Base-by-base conservation (phyloP, 805 yeast species). In the Hanseniaspora guilliermondii region DNA sequence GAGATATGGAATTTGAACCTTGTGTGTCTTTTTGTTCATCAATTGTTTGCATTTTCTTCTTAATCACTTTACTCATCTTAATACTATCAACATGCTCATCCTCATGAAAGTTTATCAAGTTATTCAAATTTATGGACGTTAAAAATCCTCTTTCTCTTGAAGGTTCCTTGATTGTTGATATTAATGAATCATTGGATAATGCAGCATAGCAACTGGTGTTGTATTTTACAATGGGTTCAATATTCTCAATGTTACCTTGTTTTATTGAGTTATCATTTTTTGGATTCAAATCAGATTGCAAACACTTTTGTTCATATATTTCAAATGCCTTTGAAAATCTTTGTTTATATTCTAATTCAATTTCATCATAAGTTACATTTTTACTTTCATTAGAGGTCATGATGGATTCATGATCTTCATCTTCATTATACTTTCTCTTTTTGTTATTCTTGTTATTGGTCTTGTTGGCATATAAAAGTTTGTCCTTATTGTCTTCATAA, bases 1-100 rank as follows among this genome's bases (percentile, higher is more conserved):
- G 14, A 2, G 55, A 52, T 17, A 52, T 39, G 3, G 33, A 25
- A 9, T 32, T 30, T 22, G 3, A 24, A 5, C 8, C 38, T 25
- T 9, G 35, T 16, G 11, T 4, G 5, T n/a, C 25, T 36, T 6
- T 36, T 42, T 21, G 22, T 32, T 40, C 17, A 25, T 27, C 47
- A 40, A 6, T 12, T 12, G 32, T 24, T 41, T 16, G 12, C 38
- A 37, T 41, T n/a, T 35, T 44, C 30, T 37, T 50, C 39, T 27
- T 42, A n/a, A 52, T 44, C 30, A 41, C 46, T 37, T 52, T 52
- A 44, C 55, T 44, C 44, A 52, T 37, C 46, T 52, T 52, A 6
- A 52, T 52, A 21, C 32, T 36, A 3, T 27, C 32, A 19, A 52
- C 30, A 16, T 37, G 49, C 19, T 52, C 22, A 14, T 33, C 35